Conservation (phyloP, 1,139 yeast genomes). For the Hanseniaspora gamundiae region DNA sequence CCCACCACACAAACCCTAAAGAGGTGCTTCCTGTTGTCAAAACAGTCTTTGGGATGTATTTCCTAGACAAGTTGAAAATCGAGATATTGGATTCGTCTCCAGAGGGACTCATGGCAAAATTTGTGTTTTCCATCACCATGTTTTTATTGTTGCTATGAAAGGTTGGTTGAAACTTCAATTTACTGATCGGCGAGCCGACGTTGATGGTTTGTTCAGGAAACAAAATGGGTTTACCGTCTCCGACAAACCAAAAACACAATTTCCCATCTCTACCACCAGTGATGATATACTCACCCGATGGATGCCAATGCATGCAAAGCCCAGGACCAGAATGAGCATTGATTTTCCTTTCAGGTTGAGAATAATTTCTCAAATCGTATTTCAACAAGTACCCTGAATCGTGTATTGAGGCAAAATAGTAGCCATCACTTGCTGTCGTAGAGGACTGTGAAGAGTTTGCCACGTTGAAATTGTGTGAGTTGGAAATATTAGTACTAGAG, state of each 20-base stretch:
- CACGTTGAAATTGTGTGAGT: not conserved
- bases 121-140: constrained; percentile 30
- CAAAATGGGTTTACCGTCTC: constrained; percentile 21
- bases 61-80: constrained; percentile 62
- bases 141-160: constrained; percentile 32
- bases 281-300: constrained; percentile 53
- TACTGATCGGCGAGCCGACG: constrained; percentile 50
- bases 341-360: constrained; percentile 54
- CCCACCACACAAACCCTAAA: constrained; percentile 26
- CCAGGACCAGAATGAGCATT: constrained; percentile 93
- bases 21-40: constrained; percentile 20
- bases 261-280: constrained; percentile 85
- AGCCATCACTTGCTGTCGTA: constrained; percentile 22
- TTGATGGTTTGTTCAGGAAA: constrained; percentile 61
- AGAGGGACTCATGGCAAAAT: constrained; percentile 66
- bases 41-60: constrained; percentile 61
- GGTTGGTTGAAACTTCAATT: constrained; percentile 39
- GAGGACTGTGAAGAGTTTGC: not conserved
- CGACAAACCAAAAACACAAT: constrained; percentile 25
- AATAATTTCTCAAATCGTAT: constrained; percentile 62
- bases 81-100: constrained; percentile 67
- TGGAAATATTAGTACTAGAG: not conserved
- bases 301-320: constrained; percentile 78
- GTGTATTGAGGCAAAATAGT: constrained; percentile 57
- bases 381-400: constrained; percentile 82